phyloP scores from a whole-genome alignment of 495 filamentous ascomycete species.

The Penicillium flavigenum region DNA sequence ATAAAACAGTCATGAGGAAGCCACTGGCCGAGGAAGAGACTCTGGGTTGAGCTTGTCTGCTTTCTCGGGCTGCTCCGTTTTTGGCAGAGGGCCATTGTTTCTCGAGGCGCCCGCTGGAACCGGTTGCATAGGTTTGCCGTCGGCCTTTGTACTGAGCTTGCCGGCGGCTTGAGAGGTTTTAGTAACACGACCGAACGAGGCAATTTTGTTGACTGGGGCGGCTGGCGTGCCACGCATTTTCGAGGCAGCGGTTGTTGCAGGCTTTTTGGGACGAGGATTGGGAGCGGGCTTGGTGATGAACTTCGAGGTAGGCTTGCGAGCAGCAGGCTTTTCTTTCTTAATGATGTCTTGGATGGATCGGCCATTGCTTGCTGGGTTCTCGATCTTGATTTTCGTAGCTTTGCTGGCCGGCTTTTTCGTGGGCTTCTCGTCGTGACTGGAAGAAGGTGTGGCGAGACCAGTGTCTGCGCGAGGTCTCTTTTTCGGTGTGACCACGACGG shows the following conservation, averaged over 20 bases:
- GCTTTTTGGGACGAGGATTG: slow-evolving; percentile 21
- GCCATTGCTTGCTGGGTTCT: slow-evolving; percentile 35
- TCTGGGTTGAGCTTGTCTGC: neutral
- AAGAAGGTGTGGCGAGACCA: slow-evolving; percentile 65
- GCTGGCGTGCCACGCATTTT: slow-evolving; percentile 26
- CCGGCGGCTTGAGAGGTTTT: slow-evolving; percentile 32
- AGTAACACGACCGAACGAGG: slow-evolving; percentile 36
- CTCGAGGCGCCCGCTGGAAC: slow-evolving; percentile 42
- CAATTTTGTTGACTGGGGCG: slow-evolving; percentile 31
- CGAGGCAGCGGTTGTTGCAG: slow-evolving; percentile 8
- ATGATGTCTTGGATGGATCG: slow-evolving; percentile 33
- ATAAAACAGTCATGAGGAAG: slow-evolving; percentile 9
- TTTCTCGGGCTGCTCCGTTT: slow-evolving; percentile 11
- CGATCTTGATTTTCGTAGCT: slow-evolving; percentile 14
- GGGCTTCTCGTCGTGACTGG: slow-evolving; percentile 45
- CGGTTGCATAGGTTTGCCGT: slow-evolving; percentile 39
- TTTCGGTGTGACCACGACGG: slow-evolving; percentile 48
- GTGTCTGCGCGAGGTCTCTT: slow-evolving; percentile 36
- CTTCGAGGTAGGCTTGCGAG: slow-evolving; percentile 4
- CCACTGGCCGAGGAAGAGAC: slow-evolving; percentile 7
- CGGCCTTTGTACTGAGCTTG: slow-evolving; percentile 29
- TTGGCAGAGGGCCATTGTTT: slow-evolving; percentile 40
- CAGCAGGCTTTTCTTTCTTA: slow-evolving; percentile 18
- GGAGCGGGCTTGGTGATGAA: slow-evolving; percentile 12
- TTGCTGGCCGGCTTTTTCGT: slow-evolving; percentile 17